A percentile compares a stretch with the other conserved stretches of the same genome.
Conservation (phyloP, 83 land plant genomes). For the Thuja plicata region DNA sequence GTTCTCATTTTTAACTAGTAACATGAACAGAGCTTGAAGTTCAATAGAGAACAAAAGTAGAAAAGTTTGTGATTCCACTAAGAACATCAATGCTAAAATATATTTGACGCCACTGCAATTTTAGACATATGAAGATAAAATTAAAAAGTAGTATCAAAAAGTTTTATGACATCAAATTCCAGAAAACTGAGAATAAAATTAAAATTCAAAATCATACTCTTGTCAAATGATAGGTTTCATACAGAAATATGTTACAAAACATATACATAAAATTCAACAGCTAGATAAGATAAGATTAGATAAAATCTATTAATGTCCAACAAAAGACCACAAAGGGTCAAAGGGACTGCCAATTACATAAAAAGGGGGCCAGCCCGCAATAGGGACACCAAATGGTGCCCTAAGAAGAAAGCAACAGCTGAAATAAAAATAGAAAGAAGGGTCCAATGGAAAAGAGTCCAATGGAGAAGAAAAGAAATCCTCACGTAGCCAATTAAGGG, state of each 20-base stretch:
- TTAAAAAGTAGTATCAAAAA: neutral
- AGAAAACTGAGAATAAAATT: neutral
- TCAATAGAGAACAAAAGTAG: neutral
- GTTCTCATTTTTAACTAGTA: too few relatives aligned
- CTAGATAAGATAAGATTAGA: too few relatives aligned
- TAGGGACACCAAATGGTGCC: too few relatives aligned
- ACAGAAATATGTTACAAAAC: neutral
- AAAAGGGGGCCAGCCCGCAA: too few relatives aligned
- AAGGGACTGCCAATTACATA: too few relatives aligned
- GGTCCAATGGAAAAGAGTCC: too few relatives aligned
- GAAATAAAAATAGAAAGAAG: too few relatives aligned
- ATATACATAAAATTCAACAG: neutral
- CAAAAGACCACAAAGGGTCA: too few relatives aligned
- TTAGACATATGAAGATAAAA: neutral
- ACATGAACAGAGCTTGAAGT: neutral
- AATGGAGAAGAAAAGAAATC: too few relatives aligned
- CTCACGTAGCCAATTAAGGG: too few relatives aligned
- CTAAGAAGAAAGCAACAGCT: too few relatives aligned
- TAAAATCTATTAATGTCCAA: too few relatives aligned
- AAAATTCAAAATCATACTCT: neutral
- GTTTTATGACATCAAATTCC: neutral
- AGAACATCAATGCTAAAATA: neutral
- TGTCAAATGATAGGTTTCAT: neutral
- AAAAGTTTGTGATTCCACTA: neutral
- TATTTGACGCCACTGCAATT: neutral